Conservation (phyloP, 1,139 yeast species). For the Blastobotrys petasosporus region DNA sequence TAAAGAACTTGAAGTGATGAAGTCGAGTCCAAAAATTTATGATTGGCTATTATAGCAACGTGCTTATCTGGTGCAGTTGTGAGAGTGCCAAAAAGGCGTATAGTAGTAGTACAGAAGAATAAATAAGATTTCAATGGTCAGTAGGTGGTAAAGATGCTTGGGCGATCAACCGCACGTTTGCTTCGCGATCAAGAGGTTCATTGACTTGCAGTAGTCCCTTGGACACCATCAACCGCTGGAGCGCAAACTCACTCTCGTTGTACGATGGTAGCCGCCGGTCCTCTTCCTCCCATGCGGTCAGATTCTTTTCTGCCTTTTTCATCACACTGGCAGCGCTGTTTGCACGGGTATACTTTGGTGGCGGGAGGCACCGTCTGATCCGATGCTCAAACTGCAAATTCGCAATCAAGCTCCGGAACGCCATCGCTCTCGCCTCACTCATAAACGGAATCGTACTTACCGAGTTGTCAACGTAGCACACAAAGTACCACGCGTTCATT, state of each 20-base stretch:
- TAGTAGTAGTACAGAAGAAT: no score
- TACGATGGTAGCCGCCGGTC: slow-evolving; percentile 27
- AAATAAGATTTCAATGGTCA: neutral
- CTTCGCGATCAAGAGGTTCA: slow-evolving; percentile 11
- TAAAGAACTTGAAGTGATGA: no score
- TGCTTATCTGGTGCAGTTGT: no score
- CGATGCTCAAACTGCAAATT: slow-evolving; percentile 32
- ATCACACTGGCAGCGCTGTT: no score
- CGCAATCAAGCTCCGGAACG: slow-evolving; percentile 28
- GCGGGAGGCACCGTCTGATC: slow-evolving; percentile 30
- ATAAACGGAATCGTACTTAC: slow-evolving; percentile 29
- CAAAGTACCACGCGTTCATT: slow-evolving; percentile 22
- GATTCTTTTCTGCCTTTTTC: no score
- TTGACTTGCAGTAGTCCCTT: slow-evolving; percentile 20
- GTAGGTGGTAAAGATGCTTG: slow-evolving; percentile 12
- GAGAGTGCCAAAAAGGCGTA: no score
- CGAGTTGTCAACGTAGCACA: slow-evolving; percentile 22
- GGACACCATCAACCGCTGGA: slow-evolving; percentile 23
- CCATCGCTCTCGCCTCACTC: slow-evolving; percentile 23
- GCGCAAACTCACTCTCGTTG: slow-evolving; percentile 27
- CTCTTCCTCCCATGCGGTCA: slow-evolving; percentile 22
- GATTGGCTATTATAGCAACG: no score
- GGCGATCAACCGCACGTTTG: slow-evolving; percentile 8
- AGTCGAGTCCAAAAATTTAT: no score
- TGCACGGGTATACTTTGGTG: slow-evolving; percentile 13